phyloP scores from a whole-genome alignment of 1,139 yeast genomes.

The Magnusiomyces tetraspermus region DNA sequence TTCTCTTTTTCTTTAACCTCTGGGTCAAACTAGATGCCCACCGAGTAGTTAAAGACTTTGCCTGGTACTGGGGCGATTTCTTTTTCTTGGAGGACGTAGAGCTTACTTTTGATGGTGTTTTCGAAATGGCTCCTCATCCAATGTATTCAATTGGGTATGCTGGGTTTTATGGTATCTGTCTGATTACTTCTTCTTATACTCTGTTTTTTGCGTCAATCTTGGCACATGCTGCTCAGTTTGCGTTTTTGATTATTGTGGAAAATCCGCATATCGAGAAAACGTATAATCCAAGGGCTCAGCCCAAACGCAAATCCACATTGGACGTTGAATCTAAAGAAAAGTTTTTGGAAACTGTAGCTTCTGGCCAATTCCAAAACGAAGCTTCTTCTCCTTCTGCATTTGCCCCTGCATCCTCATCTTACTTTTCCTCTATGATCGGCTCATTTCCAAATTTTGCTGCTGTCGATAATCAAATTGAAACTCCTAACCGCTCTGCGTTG shows the following conservation, averaged over 20 bases:
- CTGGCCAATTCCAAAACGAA: background rate
- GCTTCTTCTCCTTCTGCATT: background rate
- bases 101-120: constrained; percentile 80
- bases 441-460: constrained; percentile 5
- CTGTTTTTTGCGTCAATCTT: constrained; percentile 60
- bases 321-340: constrained; percentile 11
- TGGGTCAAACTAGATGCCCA: constrained; percentile 91
- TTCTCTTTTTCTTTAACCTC: constrained; percentile 57
- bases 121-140: constrained; percentile 88
- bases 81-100: constrained; percentile 75
- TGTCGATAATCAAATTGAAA: constrained; percentile 17
- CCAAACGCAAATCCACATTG: constrained; percentile 14
- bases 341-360: constrained; percentile 6
- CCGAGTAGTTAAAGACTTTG: constrained; percentile 80
- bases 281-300: constrained; percentile 38
- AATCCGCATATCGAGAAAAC: constrained; percentile 84
- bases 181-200: constrained; percentile 67
- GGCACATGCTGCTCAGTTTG: constrained; percentile 75
- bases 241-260: constrained; percentile 67
- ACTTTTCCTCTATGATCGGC: constrained; percentile 1
- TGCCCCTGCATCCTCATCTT: background rate
- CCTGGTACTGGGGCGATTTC: constrained; percentile 96
- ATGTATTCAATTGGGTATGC: constrained; percentile 88
- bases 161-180: constrained; percentile 78
- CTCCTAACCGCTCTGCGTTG: constrained; percentile 38